Evolutionary conservation across 345 rosid species (phyloP).

Genomic region (Salix exigua): DNA sequence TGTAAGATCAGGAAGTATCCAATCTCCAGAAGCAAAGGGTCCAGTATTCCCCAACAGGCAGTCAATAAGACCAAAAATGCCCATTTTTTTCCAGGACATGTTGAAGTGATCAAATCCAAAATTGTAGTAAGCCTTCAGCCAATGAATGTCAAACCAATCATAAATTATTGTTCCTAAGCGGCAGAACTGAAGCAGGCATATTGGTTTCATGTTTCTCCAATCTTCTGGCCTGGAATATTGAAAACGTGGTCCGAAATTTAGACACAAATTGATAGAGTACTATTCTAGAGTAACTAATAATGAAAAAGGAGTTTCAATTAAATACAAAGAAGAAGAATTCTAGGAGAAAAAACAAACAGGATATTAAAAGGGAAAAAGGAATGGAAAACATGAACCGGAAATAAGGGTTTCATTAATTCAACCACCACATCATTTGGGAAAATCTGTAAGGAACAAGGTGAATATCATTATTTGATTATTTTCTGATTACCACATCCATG

Average conservation of each 20-base stretch:
- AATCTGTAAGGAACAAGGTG: background rate
- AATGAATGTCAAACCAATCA: slow-evolving; percentile 88
- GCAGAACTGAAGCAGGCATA: slow-evolving; percentile 74
- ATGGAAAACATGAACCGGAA: background rate
- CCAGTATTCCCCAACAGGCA: slow-evolving; percentile 73
- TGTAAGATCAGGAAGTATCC: slow-evolving; percentile 95
- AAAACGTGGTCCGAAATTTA: background rate
- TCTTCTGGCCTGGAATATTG: slow-evolving; percentile 65
- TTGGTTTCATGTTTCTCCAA: slow-evolving; percentile 64
- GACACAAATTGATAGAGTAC: background rate
- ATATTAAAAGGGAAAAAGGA: background rate
- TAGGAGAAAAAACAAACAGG: background rate
- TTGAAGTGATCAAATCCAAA: slow-evolving; percentile 93
- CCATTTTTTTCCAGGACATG: slow-evolving; percentile 69
- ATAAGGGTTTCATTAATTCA: background rate
- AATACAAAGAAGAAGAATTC: background rate
- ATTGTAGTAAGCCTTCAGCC: slow-evolving; percentile 80
- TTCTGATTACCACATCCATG: too few species aligned
- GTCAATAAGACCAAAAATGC: slow-evolving; percentile 64
- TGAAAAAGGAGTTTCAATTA: background rate
- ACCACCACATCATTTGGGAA: background rate
- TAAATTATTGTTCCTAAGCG: slow-evolving; percentile 78
- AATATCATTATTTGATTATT: background rate
- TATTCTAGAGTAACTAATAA: background rate
- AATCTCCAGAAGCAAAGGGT: slow-evolving; percentile 78